Base-by-base conservation (phyloP, 345 rosid genomes). In the Anastatica hierochuntica region DNA sequence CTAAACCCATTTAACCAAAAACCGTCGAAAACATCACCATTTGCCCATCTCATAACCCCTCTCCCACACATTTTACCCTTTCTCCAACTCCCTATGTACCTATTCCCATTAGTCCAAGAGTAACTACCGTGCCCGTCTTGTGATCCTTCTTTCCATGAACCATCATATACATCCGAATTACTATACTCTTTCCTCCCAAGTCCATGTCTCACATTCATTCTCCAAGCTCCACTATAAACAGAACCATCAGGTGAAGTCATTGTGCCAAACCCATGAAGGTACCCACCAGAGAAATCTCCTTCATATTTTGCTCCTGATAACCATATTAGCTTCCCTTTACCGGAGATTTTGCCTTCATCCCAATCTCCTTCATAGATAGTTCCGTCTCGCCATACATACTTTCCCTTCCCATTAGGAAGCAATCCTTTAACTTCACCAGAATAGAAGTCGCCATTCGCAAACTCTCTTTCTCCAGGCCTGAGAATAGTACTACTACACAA, bases 1-100 rank as follows among this genome's bases (percentile, higher is more conserved):
- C 82, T 79, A 17, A 60, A 59, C 29, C 96, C 96, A 60, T 87
- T 84, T 53, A 71, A 53, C 98, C 98, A 90, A 74, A 54, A 71
- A 21, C 98, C 98, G 35, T 84, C 76, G 29, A 65, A 90, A 45
- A 80, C 44, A 71, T 90, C 98, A 50, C 98, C 87, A 30, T 75
- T 80, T 6, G 21, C 76, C 98, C 98, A 90, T 69, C 79, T 79
- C 96, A 90, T 86, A 48, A 80, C 77, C 39, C 98, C 98, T 77
- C 80, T 76, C 5, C 90, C 98, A 62, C 72, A 67, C 94, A 90
- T 80, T 68, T 64, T 76, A 46, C 98, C 89, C 19, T 44, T 73
- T 76, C 75, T 90, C 96, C 95, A 90, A 17, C 56, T 80, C 63
- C 98, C 98, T 19, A 77, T 69, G 43, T 86, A 90, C 11, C 64